Conservation (phyloP, 371 early-diverging fungal species). For the Saksenaea vasiformis region DNA sequence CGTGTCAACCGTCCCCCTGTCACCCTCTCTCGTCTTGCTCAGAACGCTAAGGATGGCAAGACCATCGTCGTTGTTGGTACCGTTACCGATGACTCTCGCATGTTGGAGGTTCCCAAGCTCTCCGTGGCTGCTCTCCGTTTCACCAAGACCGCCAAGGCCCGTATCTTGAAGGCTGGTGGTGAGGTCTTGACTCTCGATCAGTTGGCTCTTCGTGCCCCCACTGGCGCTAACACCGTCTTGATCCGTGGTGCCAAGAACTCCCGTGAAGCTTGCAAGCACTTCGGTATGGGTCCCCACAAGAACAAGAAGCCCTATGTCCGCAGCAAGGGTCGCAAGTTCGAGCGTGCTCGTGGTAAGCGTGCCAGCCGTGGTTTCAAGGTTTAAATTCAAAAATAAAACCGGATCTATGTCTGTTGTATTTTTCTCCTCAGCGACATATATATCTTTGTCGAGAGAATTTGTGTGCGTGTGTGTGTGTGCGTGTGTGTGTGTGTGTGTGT, state of each 20-base stretch:
- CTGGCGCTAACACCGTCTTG: slow-evolving; percentile 94
- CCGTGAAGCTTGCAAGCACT: slow-evolving; percentile 96
- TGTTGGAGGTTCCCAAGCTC: slow-evolving; percentile 94
- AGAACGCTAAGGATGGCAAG: slow-evolving; percentile 74
- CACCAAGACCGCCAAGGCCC: slow-evolving; percentile 94
- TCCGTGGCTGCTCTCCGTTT: slow-evolving; percentile 94
- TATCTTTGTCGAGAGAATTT: neutral
- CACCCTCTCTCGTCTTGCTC: slow-evolving; percentile 86
- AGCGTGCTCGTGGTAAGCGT: slow-evolving; percentile 98
- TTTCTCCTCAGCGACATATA: neutral
- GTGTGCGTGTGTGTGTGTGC: neutral
- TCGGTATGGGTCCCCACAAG: slow-evolving; percentile 75
- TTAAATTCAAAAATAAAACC: slow-evolving; percentile 46
- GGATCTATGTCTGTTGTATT: neutral
- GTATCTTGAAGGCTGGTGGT: slow-evolving; percentile 98
- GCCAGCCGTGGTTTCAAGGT: slow-evolving; percentile 93
- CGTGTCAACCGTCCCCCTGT: slow-evolving; percentile 96
- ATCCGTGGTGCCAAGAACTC: slow-evolving; percentile 91
- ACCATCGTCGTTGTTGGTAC: slow-evolving; percentile 94
- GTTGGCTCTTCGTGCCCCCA: slow-evolving; percentile 96
- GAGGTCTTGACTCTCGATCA: slow-evolving; percentile 98
- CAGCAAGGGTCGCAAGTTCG: slow-evolving; percentile 99
- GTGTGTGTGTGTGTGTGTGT: no score
- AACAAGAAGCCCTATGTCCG: slow-evolving; percentile 91
- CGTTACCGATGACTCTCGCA: slow-evolving; percentile 95